Evolutionary conservation across 768 basidiomycete genomes (phyloP).

Genomic region (Lentinula guzmanii): DNA sequence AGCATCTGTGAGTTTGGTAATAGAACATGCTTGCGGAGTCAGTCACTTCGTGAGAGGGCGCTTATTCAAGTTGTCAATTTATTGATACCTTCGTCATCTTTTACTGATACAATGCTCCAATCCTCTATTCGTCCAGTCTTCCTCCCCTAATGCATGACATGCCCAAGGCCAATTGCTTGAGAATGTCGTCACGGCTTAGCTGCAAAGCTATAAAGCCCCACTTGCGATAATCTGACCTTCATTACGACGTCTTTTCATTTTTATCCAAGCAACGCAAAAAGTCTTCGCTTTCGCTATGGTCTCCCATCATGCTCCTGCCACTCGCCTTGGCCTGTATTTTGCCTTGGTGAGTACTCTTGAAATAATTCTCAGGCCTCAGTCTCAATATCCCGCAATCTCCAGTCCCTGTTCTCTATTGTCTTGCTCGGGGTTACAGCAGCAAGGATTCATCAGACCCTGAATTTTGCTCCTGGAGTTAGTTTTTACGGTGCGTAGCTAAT

Average conservation of each 20-base stretch:
- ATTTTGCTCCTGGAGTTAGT: background rate
- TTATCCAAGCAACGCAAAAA: background rate
- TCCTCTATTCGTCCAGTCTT: too few species aligned
- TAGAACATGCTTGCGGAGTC: too few species aligned
- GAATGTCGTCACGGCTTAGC: background rate
- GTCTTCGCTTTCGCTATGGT: background rate
- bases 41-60: too few species aligned
- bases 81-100: too few species aligned
- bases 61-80: too few species aligned
- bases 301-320: conserved; percentile 1
- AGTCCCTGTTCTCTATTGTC: background rate
- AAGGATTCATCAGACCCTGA: background rate
- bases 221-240: too few species aligned
- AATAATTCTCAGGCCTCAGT: too few species aligned
- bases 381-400: background rate
- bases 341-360: background rate
- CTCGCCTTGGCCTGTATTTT: background rate
- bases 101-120: too few species aligned
- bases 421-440: conserved; percentile 1
- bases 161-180: background rate
- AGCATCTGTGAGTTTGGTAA: too few species aligned
- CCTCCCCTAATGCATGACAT: too few species aligned
- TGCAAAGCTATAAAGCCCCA: background rate
- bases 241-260: too few species aligned
- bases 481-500: background rate